These are phyloP conservation scores for Gossypium anomalum DNA, from an alignment of 345 rosid genomes.

Conservation along the genomic window DNA sequence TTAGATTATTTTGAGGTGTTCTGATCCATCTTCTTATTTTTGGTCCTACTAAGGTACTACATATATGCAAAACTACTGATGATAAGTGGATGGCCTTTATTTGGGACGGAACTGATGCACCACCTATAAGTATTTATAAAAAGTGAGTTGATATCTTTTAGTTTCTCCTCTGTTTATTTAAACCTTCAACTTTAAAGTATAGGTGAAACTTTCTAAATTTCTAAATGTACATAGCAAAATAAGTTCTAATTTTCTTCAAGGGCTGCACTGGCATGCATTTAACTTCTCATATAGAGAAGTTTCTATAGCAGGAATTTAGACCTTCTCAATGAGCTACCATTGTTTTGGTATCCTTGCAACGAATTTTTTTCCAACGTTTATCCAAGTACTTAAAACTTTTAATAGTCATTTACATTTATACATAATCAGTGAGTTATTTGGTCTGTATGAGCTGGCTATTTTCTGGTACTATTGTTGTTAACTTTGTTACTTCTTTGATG, in stretches of 20 bases:
- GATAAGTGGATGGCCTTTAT: conserved; percentile 42
- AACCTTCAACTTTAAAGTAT: neutral
- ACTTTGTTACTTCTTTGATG: neutral
- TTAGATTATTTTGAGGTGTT: neutral
- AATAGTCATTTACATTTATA: neutral
- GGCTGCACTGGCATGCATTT: neutral
- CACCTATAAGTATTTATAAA: conserved; percentile 29
- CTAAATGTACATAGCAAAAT: neutral
- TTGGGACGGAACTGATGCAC: conserved; percentile 76
- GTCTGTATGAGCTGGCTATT: neutral
- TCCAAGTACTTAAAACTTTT: neutral
- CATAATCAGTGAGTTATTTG: neutral
- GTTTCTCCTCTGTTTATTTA: neutral
- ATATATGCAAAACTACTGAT: conserved; percentile 33
- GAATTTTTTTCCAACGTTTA: neutral
- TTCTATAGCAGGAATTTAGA: neutral
- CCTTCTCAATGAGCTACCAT: neutral
- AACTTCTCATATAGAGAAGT: neutral
- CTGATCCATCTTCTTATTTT: conserved; percentile 1
- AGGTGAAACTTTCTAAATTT: neutral
- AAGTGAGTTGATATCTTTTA: conserved; percentile 36
- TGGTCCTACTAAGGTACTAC: conserved; percentile 42
- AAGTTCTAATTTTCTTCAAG: neutral
- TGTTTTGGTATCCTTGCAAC: neutral
- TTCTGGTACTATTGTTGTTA: neutral